A percentile compares a stretch with the other conserved stretches of the same genome.
Evolutionary conservation across 768 basidiomycete species (phyloP).

Genomic region (Pleurotus tuber-regium): DNA sequence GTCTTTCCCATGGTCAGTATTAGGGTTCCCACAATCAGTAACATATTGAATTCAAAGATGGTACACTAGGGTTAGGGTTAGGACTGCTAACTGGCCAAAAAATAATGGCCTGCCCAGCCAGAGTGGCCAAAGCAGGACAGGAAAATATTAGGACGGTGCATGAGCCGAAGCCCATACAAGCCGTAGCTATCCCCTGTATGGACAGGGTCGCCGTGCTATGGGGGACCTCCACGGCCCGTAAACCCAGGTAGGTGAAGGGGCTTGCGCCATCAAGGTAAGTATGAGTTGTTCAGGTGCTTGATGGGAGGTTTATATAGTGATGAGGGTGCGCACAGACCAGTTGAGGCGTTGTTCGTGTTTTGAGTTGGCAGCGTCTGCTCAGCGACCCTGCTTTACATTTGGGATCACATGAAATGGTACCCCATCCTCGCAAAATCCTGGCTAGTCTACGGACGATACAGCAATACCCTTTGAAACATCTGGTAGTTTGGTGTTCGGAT

Average conservation of each 20-base stretch:
- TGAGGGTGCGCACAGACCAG: background rate
- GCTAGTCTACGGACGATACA: too few species aligned
- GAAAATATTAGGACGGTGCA: conserved; percentile 83
- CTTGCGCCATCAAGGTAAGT: too few species aligned
- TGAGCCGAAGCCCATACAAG: conserved; percentile 72
- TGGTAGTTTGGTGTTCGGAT: too few species aligned
- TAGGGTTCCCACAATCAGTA: background rate
- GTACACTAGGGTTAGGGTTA: conserved; percentile 3
- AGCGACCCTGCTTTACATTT: too few species aligned
- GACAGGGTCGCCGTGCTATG: conserved; percentile 57
- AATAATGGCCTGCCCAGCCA: conserved; percentile 35
- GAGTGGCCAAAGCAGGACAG: conserved; percentile 68
- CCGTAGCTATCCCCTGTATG: conserved; percentile 45
- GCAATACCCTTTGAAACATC: too few species aligned
- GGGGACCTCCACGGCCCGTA: conserved; percentile 41
- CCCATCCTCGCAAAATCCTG: too few species aligned
- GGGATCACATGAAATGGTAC: too few species aligned
- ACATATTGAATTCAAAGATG: background rate
- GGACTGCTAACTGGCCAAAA: background rate
- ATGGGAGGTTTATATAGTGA: too few species aligned
- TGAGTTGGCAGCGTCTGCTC: too few species aligned
- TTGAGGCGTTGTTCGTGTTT: too few species aligned
- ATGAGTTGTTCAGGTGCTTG: background rate
- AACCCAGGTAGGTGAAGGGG: conserved; percentile 39
- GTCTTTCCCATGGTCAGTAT: too few species aligned